A percentile compares a stretch with the other conserved stretches of the same genome.
Evolutionary conservation across 169 alveolate species (phyloP).

Genomic region (Amoebophrya sp.): DNA sequence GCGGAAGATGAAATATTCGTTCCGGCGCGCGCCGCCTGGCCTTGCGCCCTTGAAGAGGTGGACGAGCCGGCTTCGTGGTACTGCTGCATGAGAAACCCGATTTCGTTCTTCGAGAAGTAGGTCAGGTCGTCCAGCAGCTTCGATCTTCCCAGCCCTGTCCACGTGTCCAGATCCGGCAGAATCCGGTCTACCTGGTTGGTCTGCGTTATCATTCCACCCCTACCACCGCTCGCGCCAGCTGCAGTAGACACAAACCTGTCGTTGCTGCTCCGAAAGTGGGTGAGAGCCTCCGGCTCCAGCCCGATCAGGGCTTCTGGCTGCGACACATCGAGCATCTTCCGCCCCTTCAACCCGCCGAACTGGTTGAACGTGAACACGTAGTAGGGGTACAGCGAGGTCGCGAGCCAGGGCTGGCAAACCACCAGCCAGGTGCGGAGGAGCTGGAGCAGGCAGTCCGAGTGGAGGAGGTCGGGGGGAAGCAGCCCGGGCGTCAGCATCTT

Average conservation of each 20-base stretch:
- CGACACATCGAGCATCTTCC: not conserved
- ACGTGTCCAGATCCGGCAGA: not conserved
- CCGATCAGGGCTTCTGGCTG: not conserved
- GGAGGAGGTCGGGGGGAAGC: no score
- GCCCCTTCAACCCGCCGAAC: not conserved
- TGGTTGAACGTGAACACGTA: not conserved
- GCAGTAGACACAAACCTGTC: not conserved
- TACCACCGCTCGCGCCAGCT: no score
- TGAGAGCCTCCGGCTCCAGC: not conserved
- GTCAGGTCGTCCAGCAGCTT: not conserved
- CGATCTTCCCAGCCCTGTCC: not conserved
- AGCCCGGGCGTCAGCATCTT: no score
- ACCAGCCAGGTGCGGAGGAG: not conserved
- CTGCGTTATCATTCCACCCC: not conserved
- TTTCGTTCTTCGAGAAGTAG: not conserved
- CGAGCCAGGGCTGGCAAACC: not conserved
- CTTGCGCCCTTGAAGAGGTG: no score
- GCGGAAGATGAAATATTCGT: no score
- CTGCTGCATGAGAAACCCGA: no score
- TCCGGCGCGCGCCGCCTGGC: no score
- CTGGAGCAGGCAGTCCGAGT: not conserved
- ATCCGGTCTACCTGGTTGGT: not conserved
- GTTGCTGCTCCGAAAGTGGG: not conserved
- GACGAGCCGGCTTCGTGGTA: no score
- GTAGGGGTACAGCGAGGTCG: not conserved